Conservation (phyloP, 345 rosid species). For the Eucalyptus tenuipes region DNA sequence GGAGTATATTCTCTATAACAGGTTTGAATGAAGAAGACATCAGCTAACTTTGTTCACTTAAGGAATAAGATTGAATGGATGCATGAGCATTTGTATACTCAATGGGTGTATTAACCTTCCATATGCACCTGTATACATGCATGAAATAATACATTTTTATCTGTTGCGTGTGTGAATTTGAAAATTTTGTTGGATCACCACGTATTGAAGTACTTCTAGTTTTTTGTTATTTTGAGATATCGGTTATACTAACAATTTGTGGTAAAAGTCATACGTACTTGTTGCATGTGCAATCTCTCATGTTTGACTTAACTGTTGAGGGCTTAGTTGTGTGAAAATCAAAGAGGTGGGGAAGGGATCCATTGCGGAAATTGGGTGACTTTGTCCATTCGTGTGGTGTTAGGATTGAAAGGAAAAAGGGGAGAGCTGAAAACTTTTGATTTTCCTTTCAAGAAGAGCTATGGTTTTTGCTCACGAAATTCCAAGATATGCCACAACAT, state of each 20-base stretch:
- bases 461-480: neutral
- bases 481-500: neutral
- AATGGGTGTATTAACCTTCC: neutral
- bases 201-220: neutral
- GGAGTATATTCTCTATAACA: neutral
- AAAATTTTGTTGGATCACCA: neutral
- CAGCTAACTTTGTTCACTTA: neutral
- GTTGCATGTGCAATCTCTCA: neutral
- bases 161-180: neutral
- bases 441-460: neutral
- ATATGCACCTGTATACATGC: neutral
- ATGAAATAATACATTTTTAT: neutral
- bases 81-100: neutral
- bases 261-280: neutral
- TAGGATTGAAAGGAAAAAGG: neutral
- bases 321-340: neutral
- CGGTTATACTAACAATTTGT: neutral
- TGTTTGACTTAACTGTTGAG: neutral
- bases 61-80: neutral
- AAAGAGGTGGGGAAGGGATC: neutral
- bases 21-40: neutral
- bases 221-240: neutral
- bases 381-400: neutral
- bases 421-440: neutral
- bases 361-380: neutral